These are phyloP conservation scores for Leccinum imitatum DNA, from an alignment of 768 basidiomycete species.

Conservation along the genomic window DNA sequence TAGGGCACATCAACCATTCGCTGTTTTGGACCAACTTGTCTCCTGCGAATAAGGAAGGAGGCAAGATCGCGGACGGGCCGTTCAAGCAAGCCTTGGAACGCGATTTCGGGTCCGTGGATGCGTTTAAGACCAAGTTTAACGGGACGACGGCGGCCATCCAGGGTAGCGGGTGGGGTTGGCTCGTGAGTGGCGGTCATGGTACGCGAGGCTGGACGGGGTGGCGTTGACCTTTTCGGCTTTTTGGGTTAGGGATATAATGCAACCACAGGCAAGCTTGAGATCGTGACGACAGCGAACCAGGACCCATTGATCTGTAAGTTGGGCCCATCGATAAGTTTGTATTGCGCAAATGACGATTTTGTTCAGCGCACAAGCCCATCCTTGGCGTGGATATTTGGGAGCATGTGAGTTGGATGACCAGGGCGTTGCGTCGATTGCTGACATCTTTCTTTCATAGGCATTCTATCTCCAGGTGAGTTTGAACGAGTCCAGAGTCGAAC, in stretches of 20 bases:
- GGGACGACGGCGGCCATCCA: slow-evolving; percentile 88
- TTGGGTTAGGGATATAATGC: slow-evolving; percentile 66
- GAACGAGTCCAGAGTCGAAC: background rate
- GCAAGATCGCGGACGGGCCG: slow-evolving; percentile 60
- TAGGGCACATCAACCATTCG: slow-evolving; percentile 90
- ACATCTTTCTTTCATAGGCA: slow-evolving; percentile 41
- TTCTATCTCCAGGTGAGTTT: slow-evolving; percentile 50
- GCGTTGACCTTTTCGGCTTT: background rate
- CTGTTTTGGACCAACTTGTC: slow-evolving; percentile 98
- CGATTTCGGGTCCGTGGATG: slow-evolving; percentile 87
- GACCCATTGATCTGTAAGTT: slow-evolving; percentile 77
- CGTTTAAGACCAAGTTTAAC: slow-evolving; percentile 85
- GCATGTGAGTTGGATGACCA: slow-evolving; percentile 52
- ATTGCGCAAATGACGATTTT: slow-evolving; percentile 9
- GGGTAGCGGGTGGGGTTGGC: slow-evolving; percentile 99
- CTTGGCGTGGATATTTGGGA: slow-evolving; percentile 99
- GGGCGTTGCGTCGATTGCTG: slow-evolving; percentile 4
- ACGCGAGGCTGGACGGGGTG: background rate
- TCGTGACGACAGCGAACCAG: slow-evolving; percentile 94
- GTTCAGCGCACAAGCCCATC: slow-evolving; percentile 77
- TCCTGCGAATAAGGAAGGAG: slow-evolving; percentile 62
- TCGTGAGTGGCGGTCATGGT: slow-evolving; percentile 46
- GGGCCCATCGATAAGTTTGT: background rate
- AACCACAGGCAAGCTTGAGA: slow-evolving; percentile 71
- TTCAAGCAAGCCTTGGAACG: slow-evolving; percentile 74